Percentiles rank a stretch among this genome's conserved stretches.
Conservation (phyloP, 345 rosid species). For the Punica granatum region DNA sequence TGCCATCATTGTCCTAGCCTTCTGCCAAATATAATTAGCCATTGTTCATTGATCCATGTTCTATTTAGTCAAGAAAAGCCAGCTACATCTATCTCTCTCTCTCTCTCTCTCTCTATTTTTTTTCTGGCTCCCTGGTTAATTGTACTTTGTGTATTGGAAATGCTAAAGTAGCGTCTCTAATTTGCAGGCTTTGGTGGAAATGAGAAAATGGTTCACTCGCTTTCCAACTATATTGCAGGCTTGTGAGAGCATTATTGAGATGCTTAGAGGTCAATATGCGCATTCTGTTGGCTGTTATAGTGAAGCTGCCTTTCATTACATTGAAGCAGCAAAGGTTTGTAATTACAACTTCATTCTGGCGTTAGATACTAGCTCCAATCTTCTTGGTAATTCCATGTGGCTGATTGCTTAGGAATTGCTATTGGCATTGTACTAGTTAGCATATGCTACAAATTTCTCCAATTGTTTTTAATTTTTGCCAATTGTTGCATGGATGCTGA, state of each 20-base stretch:
- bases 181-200: conserved; percentile 78
- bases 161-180: conserved; percentile 6
- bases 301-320: conserved; percentile 92
- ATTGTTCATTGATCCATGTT: background rate
- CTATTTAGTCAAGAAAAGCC: background rate
- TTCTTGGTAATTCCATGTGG: background rate
- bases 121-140: conserved; percentile 3
- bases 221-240: conserved; percentile 94
- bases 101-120: background rate
- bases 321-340: conserved; percentile 81
- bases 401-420: background rate
- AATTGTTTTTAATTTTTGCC: conserved; percentile 1
- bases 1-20: background rate
- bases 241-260: conserved; percentile 82
- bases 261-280: conserved; percentile 97
- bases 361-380: background rate
- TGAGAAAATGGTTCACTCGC: conserved; percentile 77
- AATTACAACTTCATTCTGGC: background rate
- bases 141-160: conserved; percentile 4
- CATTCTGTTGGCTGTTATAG: conserved; percentile 90
- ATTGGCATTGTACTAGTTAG: background rate
- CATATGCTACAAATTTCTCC: background rate
- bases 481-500: conserved; percentile 8
- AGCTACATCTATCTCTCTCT: background rate
- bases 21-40: background rate